Evolutionary conservation across 2,329 filamentous ascomycete genomes (phyloP), one percentile per base, ranked within the genome.

Genomic region (Lachnellula suecica): DNA sequence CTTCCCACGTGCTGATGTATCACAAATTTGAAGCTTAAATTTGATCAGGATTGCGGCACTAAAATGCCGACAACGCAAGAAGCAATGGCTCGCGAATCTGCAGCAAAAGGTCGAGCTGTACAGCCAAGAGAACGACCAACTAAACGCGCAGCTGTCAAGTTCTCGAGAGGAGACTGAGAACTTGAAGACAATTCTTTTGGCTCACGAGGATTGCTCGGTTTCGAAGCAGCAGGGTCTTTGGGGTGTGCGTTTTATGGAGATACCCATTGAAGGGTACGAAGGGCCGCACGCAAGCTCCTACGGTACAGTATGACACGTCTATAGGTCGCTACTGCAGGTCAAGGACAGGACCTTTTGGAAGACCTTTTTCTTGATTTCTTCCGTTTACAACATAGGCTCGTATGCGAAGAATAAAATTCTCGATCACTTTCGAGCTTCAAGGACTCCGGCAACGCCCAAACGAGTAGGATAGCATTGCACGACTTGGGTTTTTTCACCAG

Each of bases 41-140:
- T 44, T n/a, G n/a, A 27, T 35, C 59, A 97, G 94, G 68, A 91
- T 99, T 59, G 94, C 94, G 57, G 94, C 94, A 3, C 78, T 99
- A 54, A 99, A 99, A 69, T 99, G 94, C 72, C 88, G 94, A 56
- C 94, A 99, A 71, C 84, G 94, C 19, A 99, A 99, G 79, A 99
- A 99, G 79, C 94, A 97, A 69, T 99, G 94, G 94, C 82, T 97
- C 52, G 89, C 89, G 27, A 97, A 96, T 62, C 79, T 99, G 1
- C 94, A 99, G 70, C 83, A 84, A 51, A 97, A 97, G 71, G 93
- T 97, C 15, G 94, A 99, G 70, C 79, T 96, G 60, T 97, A 91
- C 67, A 92, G 88, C 58, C 87, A 81, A 1, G 94, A 99, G 71
- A 97, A 97, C 59, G 94, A 99, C 66, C 84, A 84, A 1, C 79